Base-by-base conservation (phyloP, 148 eudicot species). In the Silene latifolia region DNA sequence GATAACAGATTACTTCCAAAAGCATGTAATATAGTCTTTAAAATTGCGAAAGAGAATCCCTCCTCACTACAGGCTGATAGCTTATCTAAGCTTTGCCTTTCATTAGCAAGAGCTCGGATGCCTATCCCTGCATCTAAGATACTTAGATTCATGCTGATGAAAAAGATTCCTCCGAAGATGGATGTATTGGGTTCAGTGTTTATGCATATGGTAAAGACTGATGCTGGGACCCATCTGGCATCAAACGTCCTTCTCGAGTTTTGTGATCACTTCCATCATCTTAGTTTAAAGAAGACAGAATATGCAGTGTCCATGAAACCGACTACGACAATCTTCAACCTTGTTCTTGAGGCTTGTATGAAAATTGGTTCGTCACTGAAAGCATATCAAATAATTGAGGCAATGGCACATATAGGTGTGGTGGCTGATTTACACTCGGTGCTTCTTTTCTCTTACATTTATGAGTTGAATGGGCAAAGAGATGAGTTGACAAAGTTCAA, bases 141-240 rank as follows among this genome's bases (percentile, higher is more conserved):
- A 72, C 83, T 95, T 68, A 85, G 98, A 71, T 39, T 89, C 81
- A 89, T 90, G 93, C 47, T 95, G 35, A 81, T 83, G 80, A 90
- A 83, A 77, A 80, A 76, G 58, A 73, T 51, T 54, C 20, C 74
- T 35, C 95, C 88, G 5, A 63, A 77, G 5, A 57, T 74, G 78
- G 87, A 88, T 78, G 80, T 83, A 8, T 61, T 95, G 64, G 70
- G 81, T 62, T 71, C 84, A 48, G 66, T 90, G 23, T 74, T 90
- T 71, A 82, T 92, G 83, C 97, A 95, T 88, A 86, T 95, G 86
- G 93, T 89, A 63, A 92, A 87, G 86, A 87, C 89, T 39, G 88
- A 89, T 73, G 80, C 79, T 63, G 98, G 98, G 58, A 76, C 86
- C 12, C 73, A 61, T 79, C 74, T 95, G 76, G 90, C 92, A 35